Evolutionary conservation across 2,329 filamentous ascomycete genomes (phyloP), one percentile per base, ranked within the genome.

Genomic region (Aspergillus ustus): DNA sequence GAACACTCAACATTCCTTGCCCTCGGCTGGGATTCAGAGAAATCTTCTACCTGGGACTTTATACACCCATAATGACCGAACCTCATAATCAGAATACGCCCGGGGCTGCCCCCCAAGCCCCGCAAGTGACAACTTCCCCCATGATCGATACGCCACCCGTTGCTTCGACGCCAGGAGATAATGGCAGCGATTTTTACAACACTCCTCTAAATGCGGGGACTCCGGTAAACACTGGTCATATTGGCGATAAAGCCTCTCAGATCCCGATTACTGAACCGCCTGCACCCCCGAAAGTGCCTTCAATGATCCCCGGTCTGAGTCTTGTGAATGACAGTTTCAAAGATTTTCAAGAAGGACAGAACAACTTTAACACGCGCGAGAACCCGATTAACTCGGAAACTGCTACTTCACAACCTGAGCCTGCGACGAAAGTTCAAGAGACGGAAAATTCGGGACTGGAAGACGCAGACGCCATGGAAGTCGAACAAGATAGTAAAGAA

Each of bases 181-280:
- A 77, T 68, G 75, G 70, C 53, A 79, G 75, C 61, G 76, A 80
- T 68, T 78, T 79, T 49, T 79, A 80, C 69, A 78, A 77, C 57
- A 79, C 77, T 9, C 75, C 76, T 3, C 65, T 73, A 58, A 66
- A 64, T 49, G 67, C 67, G 48, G 72, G 67, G 13, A 76, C 73
- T 0, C 74, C 75, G 3, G 63, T 70, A 22, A 60, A 59, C 19
- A 61, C 51, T n/a, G 25, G 52, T 11, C 60, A 62, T 5, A 54
- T 52, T 19, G 43, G 64, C 52, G 53, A 60, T 7, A 54, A 44
- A 45, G 13, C 43, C 17, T 37, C 52, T 20, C 50, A 61, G 15
- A 9, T 44, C 15, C 54, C 64, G 52, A 53, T 61, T 4, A 65
- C 57, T 19, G 68, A 69, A 37, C 34, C 65, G 2, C 28, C 64